Percentiles rank a stretch among this genome's conserved stretches.
Evolutionary conservation across 768 basidiomycete genomes (phyloP).

Genomic region (Boletus vermiculosoides): DNA sequence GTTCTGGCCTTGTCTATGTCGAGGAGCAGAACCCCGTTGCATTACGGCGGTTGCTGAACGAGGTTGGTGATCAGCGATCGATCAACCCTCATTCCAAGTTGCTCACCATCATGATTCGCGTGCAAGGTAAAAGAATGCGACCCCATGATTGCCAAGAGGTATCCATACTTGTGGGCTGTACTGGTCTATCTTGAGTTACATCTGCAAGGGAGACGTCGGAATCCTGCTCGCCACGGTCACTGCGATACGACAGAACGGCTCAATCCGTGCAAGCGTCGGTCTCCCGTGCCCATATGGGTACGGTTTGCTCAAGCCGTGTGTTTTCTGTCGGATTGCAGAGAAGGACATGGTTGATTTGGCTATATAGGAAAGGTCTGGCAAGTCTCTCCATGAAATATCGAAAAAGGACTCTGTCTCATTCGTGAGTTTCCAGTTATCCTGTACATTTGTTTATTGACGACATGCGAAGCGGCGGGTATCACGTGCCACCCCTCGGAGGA

Average conservation of each 20-base stretch:
- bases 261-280: background rate
- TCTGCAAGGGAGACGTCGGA: background rate
- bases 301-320: constrained; percentile 9
- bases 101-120: background rate
- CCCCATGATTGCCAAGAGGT: constrained; percentile 11
- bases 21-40: constrained; percentile 15
- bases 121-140: constrained; percentile 13
- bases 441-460: background rate
- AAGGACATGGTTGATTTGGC: background rate
- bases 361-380: constrained; percentile 11
- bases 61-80: constrained; percentile 12
- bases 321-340: background rate
- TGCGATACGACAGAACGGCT: too few relatives aligned
- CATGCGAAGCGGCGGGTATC: background rate
- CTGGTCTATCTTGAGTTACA: constrained; percentile 17
- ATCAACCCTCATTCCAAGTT: background rate
- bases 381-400: background rate
- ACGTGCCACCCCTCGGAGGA: background rate
- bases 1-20: background rate
- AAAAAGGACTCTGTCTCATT: background rate
- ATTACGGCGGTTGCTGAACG: constrained; percentile 9
- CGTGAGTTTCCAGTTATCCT: background rate
- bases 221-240: too few relatives aligned
- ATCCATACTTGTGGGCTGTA: constrained; percentile 15
- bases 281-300: constrained; percentile 11